Evolutionary conservation across 257 asterid species (phyloP).

Genomic region (Paraleonurus japonicus): DNA sequence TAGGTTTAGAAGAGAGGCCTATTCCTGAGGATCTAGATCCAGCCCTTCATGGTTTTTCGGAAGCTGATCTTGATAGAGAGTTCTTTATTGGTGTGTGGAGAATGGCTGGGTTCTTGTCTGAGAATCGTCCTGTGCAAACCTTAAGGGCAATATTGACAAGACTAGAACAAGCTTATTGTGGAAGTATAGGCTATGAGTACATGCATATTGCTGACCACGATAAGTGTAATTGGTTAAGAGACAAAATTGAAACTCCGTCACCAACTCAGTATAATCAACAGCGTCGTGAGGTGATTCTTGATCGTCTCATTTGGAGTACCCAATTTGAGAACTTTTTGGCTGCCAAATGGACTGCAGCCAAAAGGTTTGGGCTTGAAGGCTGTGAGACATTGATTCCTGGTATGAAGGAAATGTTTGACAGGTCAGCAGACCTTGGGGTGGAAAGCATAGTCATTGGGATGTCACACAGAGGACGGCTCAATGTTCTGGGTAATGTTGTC

Average conservation of each 20-base stretch:
- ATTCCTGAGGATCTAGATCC: slow-evolving; percentile 91
- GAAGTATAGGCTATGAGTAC: slow-evolving; percentile 87
- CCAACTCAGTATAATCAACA: slow-evolving; percentile 60
- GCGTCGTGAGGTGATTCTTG: slow-evolving; percentile 92
- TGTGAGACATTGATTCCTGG: slow-evolving; percentile 98
- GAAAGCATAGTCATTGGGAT: slow-evolving; percentile 96
- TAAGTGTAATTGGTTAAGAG: slow-evolving; percentile 96
- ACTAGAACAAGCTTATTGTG: slow-evolving; percentile 95
- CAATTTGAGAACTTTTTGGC: slow-evolving; percentile 94
- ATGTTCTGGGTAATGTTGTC: slow-evolving; percentile 89
- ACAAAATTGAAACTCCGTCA: slow-evolving; percentile 89
- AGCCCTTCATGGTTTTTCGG: slow-evolving; percentile 79
- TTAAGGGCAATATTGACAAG: slow-evolving; percentile 82
- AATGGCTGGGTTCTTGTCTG: slow-evolving; percentile 91
- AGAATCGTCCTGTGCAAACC: slow-evolving; percentile 96
- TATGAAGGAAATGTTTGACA: slow-evolving; percentile 98
- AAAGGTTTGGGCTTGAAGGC: slow-evolving; percentile 98
- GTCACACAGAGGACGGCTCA: slow-evolving; percentile 94
- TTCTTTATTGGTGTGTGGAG: slow-evolving; percentile 96
- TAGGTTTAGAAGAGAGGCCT: slow-evolving; percentile 70
- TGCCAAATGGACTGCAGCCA: slow-evolving; percentile 90
- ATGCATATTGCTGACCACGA: slow-evolving; percentile 97
- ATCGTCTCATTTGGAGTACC: slow-evolving; percentile 90
- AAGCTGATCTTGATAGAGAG: slow-evolving; percentile 94
- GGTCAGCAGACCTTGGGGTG: slow-evolving; percentile 94